A percentile compares a stretch with the other conserved stretches of the same genome.
Conservation (phyloP, 805 yeast species). For the Pichia nakasei region DNA sequence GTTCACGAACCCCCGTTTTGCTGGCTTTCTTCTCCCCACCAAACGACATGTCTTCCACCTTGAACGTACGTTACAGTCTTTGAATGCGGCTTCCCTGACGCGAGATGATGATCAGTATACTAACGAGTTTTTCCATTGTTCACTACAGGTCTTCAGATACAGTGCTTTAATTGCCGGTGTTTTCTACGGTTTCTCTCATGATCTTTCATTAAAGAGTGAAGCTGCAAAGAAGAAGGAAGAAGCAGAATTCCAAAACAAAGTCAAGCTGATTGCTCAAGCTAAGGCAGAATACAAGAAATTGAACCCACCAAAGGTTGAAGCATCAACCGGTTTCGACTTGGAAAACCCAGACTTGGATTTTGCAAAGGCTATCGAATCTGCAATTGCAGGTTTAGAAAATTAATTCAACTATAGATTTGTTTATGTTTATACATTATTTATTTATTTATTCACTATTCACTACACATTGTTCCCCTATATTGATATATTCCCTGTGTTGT, state of each 20-base stretch:
- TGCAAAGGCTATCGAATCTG: slow-evolving; percentile 57
- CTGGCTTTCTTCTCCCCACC: no score
- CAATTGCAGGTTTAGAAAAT: slow-evolving; percentile 34
- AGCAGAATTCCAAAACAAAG: slow-evolving; percentile 52
- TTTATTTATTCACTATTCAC: no score
- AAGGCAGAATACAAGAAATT: slow-evolving; percentile 78
- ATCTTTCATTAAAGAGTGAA: slow-evolving; percentile 53
- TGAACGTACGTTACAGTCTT: slow-evolving; percentile 38
- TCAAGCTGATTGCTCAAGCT: slow-evolving; percentile 77
- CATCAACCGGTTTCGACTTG: slow-evolving; percentile 47
- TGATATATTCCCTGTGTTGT: no score
- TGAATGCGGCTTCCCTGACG: no score
- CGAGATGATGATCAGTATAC: no score
- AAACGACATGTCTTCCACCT: slow-evolving; percentile 34
- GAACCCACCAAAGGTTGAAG: slow-evolving; percentile 35
- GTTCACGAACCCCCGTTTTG: no score
- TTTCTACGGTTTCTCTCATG: slow-evolving; percentile 81
- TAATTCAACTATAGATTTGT: neutral
- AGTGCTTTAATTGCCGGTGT: slow-evolving; percentile 84
- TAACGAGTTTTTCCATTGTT: no score
- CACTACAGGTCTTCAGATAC: slow-evolving; percentile 74
- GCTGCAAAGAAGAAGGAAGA: slow-evolving; percentile 52
- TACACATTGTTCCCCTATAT: no score
- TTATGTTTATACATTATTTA: no score
- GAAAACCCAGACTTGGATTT: slow-evolving; percentile 89